phyloP scores from a whole-genome alignment of 768 basidiomycete genomes.

The Mycena galopus region DNA sequence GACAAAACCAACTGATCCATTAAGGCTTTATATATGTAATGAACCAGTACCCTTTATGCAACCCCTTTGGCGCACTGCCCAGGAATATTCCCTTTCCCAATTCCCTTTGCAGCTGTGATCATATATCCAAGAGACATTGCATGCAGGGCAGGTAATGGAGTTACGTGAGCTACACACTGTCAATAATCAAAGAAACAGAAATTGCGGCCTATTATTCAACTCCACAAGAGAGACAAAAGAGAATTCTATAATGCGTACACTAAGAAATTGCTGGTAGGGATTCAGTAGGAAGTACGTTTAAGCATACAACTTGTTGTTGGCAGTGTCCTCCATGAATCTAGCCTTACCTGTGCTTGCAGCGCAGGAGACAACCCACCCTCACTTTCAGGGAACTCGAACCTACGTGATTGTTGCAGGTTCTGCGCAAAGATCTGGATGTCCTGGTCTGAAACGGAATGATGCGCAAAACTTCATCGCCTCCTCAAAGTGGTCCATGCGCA shows the following conservation, averaged over 20 bases:
- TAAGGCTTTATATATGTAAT: too few relatives aligned
- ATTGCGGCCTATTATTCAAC: too few relatives aligned
- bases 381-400: conserved; percentile 97
- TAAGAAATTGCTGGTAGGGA: background rate
- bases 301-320: conserved; percentile 94
- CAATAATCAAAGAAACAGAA: too few relatives aligned
- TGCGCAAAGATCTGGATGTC: conserved; percentile 99
- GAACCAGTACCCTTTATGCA: too few relatives aligned
- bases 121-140: too few relatives aligned
- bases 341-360: conserved; percentile 67
- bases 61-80: too few relatives aligned
- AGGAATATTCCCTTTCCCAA: too few relatives aligned
- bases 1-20: too few relatives aligned
- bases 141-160: too few relatives aligned
- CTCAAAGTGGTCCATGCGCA: conserved; percentile 92
- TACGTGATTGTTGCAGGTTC: conserved; percentile 92
- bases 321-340: conserved; percentile 86
- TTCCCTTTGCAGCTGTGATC: too few relatives aligned
- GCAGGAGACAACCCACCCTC: conserved; percentile 50
- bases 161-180: too few relatives aligned
- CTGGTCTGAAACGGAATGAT: conserved; percentile 95
- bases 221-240: too few relatives aligned
- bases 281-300: conserved; percentile 49
- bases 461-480: conserved; percentile 98
- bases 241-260: conserved; percentile 24